Evolutionary conservation across 164 flowering plant genomes (phyloP), one percentile per base, ranked within the genome.

Genomic region (Aristolochia fimbriata): DNA sequence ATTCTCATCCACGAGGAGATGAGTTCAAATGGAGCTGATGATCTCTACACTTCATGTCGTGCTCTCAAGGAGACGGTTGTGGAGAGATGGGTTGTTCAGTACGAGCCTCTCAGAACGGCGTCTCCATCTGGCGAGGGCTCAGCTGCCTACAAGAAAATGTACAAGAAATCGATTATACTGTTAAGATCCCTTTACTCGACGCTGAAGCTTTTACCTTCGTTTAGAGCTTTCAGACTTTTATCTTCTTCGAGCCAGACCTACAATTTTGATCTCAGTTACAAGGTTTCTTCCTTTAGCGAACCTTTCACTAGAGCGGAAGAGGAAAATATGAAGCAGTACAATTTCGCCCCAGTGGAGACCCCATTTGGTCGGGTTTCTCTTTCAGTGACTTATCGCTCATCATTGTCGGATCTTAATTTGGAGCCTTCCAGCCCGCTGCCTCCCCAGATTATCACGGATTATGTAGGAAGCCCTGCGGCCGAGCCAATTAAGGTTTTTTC

Each of bases 81-180:
- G 63, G 97, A 91, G 74, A 80, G 97, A 73, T 91, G 97, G 97
- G 79, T 76, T 15, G 78, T 91, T 62, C 96, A 81, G 58, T 84
- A 78, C 57, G 91, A 84, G 70, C 60, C 70, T 64, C 73, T 71
- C 0, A 75, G 63, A 64, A 20, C 68, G 66, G 58, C 65, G 70
- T 67, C 79, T 65, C 81, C 73, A 20, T 46, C 59, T 11, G 62
- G 70, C 62, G 92, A 81, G 24, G 55, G 59, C 24, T 64, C 81
- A 14, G 51, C 73, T 1, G 57, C 75, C 41, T 78, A 78, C 66
- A 82, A 78, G 76, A 84, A 77, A 76, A 80, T 75, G 16, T 91
- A 91, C 67, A 82, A 88, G 85, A 91, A 83, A 73, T 71, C 80
- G 1, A 81, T 87, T 51, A 74, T 91, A 65, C 87, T 87, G 8